Evolutionary conservation across 768 basidiomycete genomes (phyloP), one percentile per base, ranked within the genome.

Genomic region (Boletus eberwhitei): DNA sequence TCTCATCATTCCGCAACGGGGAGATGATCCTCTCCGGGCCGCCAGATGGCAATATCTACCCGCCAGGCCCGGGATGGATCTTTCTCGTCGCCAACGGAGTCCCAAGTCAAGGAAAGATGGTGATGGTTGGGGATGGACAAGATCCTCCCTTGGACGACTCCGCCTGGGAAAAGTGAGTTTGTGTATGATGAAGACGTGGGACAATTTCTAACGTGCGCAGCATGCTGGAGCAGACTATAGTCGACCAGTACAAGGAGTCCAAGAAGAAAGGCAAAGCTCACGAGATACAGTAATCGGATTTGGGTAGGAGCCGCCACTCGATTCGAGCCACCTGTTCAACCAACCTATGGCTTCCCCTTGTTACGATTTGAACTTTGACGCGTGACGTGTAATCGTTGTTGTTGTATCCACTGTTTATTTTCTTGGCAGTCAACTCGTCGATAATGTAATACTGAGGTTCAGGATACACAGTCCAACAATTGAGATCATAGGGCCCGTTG

Each of bases 21-120:
- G 71, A 74, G 4, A 67, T 96, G 42, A 77, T 74, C 42, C 70
- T 90, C n/a, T 73, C 71, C 4, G 84, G 83, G 2, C 90, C 90
- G 4, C 86, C 87, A 2, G 74, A 82, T 61, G 76, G 77, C 1
- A 74, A 73, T 48, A 66, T 91, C 16, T 91, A 91, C 57, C 88
- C 91, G 9, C 90, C 90, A 44, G 90, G 90, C 5, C 89, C 91
- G 2, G 90, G 81, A 13, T 92, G 85, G 82, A 58, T 93, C 13
- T 86, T 80, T 59, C 62, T 90, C n/a, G 73, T 91, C 21, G 79
- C 77, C 4, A 75, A 83, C 51, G 87, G 77, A n/a, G 71, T 87
- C 8, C 86, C 89, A 1, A 88, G 87, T 61, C 69, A 71, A 37
- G 88, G 84, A 2, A 67, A 73, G 58, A 81, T 79, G 65, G 70